Conservation (phyloP, 257 asterid genomes). For the Parsonsia alboflavescens region DNA sequence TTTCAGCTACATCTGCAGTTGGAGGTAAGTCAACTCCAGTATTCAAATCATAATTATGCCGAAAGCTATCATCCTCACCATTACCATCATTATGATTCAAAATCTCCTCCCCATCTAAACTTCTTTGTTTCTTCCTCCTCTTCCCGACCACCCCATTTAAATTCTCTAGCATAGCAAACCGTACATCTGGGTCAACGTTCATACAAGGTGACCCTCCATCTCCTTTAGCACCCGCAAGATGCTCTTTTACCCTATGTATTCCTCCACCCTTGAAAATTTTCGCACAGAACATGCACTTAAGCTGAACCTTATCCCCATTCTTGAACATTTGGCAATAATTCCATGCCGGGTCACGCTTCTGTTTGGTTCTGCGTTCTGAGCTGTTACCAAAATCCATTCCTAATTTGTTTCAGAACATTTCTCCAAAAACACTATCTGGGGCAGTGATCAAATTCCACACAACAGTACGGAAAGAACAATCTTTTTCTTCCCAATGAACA, state of each 20-base stretch:
- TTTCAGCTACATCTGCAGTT: constrained; percentile 47
- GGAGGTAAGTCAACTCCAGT: constrained; percentile 54
- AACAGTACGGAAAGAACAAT: not conserved
- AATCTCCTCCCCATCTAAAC: constrained; percentile 43
- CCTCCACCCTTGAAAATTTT: constrained; percentile 95
- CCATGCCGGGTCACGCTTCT: constrained; percentile 98
- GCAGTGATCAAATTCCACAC: not conserved
- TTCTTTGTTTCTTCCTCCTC: constrained; percentile 72
- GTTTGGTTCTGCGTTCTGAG: constrained; percentile 69
- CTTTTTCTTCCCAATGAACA: not conserved
- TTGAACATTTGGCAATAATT: constrained; percentile 83
- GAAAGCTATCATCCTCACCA: constrained; percentile 28
- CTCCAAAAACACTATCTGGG: constrained; percentile 1
- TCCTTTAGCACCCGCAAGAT: constrained; percentile 85
- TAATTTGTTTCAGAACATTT: constrained; percentile 6
- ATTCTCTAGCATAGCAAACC: constrained; percentile 74
- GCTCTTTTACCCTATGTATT: constrained; percentile 94
- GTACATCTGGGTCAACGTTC: constrained; percentile 68
- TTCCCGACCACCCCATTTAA: constrained; percentile 63
- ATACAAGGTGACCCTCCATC: constrained; percentile 83
- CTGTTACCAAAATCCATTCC: constrained; percentile 55
- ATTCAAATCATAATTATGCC: constrained; percentile 42
- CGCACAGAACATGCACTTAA: constrained; percentile 80
- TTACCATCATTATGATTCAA: constrained; percentile 33
- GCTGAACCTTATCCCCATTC: constrained; percentile 72